Percentiles rank a stretch among this genome's conserved stretches.
phyloP scores from a whole-genome alignment of 75 land plant genomes.

The Pseudotsuga menziesii region DNA sequence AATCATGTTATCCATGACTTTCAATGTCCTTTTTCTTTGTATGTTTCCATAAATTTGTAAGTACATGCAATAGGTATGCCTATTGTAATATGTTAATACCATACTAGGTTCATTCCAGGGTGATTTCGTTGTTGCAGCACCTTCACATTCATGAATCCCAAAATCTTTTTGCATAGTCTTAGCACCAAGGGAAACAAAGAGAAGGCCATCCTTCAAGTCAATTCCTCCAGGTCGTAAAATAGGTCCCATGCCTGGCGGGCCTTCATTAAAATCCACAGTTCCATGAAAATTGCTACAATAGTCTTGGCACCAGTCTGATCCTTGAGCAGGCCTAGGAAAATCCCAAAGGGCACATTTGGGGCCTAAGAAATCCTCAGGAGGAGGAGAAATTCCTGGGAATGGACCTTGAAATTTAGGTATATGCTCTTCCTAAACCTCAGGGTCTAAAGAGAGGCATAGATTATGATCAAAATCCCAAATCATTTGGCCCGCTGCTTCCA shows the following conservation, averaged over 20 bases:
- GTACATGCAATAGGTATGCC: not conserved
- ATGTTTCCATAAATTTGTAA: not conserved
- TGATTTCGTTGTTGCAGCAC: constrained; percentile 91
- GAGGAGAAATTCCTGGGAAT: no score
- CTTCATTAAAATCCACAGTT: no score
- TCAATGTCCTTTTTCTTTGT: not conserved
- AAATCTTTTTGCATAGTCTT: constrained; percentile 73
- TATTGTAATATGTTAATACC: not conserved
- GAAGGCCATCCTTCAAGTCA: constrained; percentile 86
- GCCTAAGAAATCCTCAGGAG: no score
- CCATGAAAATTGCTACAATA: constrained; percentile 76
- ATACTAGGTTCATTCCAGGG: constrained; percentile 97
- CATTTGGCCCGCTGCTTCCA: no score
- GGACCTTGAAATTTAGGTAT: no score
- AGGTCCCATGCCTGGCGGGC: constrained; percentile 80
- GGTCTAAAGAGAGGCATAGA: no score
- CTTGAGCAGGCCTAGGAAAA: no score
- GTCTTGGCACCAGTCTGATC: no score
- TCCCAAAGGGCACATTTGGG: no score
- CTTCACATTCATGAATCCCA: constrained; percentile 95
- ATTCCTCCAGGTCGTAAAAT: constrained; percentile 90
- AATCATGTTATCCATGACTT: not conserved
- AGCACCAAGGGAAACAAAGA: constrained; percentile 78
- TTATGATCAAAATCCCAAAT: no score
- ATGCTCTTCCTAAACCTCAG: no score